These are phyloP conservation scores for Astragalus membranaceus DNA, from an alignment of 306 rosid genomes.

Conservation along the genomic window DNA sequence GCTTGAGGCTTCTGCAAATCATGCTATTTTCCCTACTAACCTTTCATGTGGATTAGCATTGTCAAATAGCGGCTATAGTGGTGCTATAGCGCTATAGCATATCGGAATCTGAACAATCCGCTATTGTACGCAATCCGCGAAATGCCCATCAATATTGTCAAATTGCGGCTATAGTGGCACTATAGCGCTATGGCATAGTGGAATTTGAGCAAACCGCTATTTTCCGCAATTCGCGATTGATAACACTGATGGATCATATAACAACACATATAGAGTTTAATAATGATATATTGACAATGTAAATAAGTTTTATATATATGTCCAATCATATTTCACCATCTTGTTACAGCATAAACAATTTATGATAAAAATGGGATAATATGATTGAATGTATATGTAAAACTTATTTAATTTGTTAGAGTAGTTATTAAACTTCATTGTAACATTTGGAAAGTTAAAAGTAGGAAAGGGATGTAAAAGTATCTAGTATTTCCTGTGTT, in stretches of 20 bases:
- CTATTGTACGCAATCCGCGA: too few relatives aligned
- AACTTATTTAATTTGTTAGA: neutral
- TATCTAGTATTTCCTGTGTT: neutral
- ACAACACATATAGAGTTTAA: neutral
- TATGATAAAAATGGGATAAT: neutral
- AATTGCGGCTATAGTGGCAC: too few relatives aligned
- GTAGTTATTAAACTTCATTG: neutral
- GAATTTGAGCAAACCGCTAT: too few relatives aligned
- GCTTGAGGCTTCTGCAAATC: neutral
- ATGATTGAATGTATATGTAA: neutral
- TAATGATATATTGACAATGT: too few relatives aligned
- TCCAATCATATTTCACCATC: neutral
- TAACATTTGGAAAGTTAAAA: neutral
- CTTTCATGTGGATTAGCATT: too few relatives aligned
- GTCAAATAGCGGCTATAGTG: too few relatives aligned
- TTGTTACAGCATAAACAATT: neutral
- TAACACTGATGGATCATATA: neutral
- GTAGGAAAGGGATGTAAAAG: neutral
- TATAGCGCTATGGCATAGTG: too few relatives aligned
- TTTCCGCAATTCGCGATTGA: too few relatives aligned
- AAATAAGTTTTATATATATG: neutral
- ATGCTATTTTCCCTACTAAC: neutral
- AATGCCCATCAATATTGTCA: too few relatives aligned
- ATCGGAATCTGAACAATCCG: too few relatives aligned
- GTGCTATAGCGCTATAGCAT: too few relatives aligned